Evolutionary conservation across 1,139 yeast species (phyloP), one percentile per base, ranked within the genome.

Genomic region (Geotrichum klebahnii): DNA sequence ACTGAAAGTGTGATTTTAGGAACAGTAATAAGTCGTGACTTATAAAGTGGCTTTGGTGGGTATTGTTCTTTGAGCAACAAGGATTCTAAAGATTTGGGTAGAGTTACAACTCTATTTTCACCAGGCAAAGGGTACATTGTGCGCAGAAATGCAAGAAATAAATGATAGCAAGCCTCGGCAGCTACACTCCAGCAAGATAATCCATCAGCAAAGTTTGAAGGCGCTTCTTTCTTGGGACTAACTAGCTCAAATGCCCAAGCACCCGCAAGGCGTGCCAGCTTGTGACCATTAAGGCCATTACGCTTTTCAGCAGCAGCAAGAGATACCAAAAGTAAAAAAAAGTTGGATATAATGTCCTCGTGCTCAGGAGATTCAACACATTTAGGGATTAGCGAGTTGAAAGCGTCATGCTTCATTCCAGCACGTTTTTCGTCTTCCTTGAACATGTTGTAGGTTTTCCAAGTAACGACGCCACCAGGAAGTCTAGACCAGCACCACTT

Each of bases 401-500:
- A 88, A 0, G 95, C 86, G 38, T 60, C 78, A 24, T 29, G 43
- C 74, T n/a, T 92, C 87, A 61, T 75, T 78, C 33, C 81, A 76
- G 19, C 51, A 3, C 55, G 54, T 47, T 74, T 75, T 64, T 88
- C 96, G 52, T 78, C 71, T 29, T 77, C 72, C 59, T 76, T 81
- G 65, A 83, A 89, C 55, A 82, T 80, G 32, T 80, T 72, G 64
- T 89, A 89, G 0, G 87, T 81, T 53, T 82, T 84, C 95, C 96
- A 87, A 0, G 96, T 94, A 38, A 89, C 81, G 29, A 88, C 76
- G 57, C 90, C 90, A 54, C 80, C 79, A 51, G 83, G 83, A 28
- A 89, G 68, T 56, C 97, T 71, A 55, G 92, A 79, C 97, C 97
- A 89, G 49, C 89, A 73, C 67, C 84, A 88, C 63, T 86, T 88